Evolutionary conservation across 495 filamentous ascomycete genomes (phyloP).

Genomic region (Penicillium ochrochloron): DNA sequence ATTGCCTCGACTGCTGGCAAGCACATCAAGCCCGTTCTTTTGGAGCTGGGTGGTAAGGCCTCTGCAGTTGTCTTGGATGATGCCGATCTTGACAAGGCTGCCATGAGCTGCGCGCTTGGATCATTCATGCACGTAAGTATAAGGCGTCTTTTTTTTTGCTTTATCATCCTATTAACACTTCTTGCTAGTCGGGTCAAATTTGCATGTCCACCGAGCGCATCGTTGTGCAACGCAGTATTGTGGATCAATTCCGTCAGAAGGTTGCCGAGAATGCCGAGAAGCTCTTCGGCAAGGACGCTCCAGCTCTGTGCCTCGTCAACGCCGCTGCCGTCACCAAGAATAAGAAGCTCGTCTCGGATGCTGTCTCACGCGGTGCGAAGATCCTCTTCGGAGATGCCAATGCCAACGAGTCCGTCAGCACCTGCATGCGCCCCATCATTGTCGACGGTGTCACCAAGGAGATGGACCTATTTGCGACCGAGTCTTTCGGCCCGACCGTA

Average conservation of each 20-base stretch:
- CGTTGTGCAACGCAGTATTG: constrained; percentile 73
- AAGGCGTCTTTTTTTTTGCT: neutral
- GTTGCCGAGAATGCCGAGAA: constrained; percentile 51
- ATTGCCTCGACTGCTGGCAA: constrained; percentile 59
- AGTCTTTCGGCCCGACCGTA: constrained; percentile 84
- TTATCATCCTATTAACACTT: neutral
- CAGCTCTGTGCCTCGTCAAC: constrained; percentile 66
- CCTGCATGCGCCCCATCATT: constrained; percentile 73
- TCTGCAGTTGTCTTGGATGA: constrained; percentile 63
- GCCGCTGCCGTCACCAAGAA: constrained; percentile 66
- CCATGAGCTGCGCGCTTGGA: constrained; percentile 53
- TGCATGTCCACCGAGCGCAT: constrained; percentile 94
- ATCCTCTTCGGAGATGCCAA: constrained; percentile 63
- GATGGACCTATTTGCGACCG: constrained; percentile 82
- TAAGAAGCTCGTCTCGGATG: constrained; percentile 66
- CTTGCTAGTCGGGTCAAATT: constrained; percentile 69
- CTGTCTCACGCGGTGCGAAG: constrained; percentile 69
- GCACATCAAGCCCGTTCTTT: constrained; percentile 62
- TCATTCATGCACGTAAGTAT: constrained; percentile 57
- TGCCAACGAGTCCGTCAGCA: constrained; percentile 48
- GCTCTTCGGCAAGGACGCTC: constrained; percentile 50
- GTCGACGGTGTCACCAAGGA: constrained; percentile 70
- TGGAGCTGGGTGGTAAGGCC: constrained; percentile 67
- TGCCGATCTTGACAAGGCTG: constrained; percentile 61
- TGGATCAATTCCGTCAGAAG: constrained; percentile 65